A percentile compares a stretch with the other conserved stretches of the same genome.
These are phyloP conservation scores for Psidium friedrichsthalianum DNA, from an alignment of 345 rosid species.

Conservation along the genomic window DNA sequence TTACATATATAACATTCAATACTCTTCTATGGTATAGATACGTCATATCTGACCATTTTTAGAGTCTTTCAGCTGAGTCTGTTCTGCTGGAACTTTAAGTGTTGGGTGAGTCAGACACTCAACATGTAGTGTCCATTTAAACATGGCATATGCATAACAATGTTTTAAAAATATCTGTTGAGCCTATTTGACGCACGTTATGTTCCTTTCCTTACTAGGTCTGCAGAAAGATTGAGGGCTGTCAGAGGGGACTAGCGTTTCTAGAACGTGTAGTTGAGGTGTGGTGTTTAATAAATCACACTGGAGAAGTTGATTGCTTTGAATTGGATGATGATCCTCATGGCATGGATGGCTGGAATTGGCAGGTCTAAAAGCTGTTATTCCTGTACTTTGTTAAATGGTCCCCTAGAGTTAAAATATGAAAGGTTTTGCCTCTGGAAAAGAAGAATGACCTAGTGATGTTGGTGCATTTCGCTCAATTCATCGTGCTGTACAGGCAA, in stretches of 20 bases:
- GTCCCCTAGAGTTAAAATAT: background rate
- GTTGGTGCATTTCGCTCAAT: background rate
- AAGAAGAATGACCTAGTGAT: background rate
- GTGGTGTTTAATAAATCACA: slow-evolving; percentile 66
- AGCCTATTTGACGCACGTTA: background rate
- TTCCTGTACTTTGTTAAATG: background rate
- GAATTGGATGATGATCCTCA: slow-evolving; percentile 93
- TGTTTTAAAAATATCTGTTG: background rate
- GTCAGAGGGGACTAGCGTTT: slow-evolving; percentile 38
- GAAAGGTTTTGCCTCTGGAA: background rate
- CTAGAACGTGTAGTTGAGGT: slow-evolving; percentile 68
- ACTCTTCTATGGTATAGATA: background rate
- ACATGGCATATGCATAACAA: background rate
- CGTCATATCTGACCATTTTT: background rate
- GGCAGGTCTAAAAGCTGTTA: slow-evolving; percentile 53
- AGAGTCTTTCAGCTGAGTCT: background rate
- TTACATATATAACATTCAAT: too few relatives aligned
- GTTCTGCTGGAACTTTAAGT: background rate
- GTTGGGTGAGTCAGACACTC: background rate
- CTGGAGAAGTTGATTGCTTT: slow-evolving; percentile 62
- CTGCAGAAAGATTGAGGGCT: slow-evolving; percentile 62
- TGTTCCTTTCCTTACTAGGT: slow-evolving; percentile 24
- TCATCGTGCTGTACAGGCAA: slow-evolving; percentile 31
- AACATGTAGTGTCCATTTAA: background rate
- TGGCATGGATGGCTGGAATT: slow-evolving; percentile 84